Base-by-base conservation (phyloP, 371 early-diverging fungal genomes). In the Paraphysoderma sedebokerense region DNA sequence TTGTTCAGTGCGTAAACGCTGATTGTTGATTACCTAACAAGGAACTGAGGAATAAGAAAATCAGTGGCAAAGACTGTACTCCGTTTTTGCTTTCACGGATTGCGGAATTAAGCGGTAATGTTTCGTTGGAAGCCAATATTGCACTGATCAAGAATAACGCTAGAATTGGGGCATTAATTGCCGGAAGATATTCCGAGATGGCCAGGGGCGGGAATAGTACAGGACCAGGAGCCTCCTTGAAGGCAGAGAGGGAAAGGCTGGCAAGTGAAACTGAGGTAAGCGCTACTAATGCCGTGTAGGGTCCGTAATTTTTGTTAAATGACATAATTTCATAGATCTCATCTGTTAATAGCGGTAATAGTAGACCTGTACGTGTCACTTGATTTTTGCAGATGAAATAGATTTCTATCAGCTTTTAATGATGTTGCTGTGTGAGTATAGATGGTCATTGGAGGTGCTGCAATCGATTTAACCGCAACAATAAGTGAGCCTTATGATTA, bases 101-200 rank as follows among this genome's bases (percentile, higher is more conserved):
- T 11, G 67, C 71, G 13, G 79, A 82, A 47, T 47, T 89, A 13
- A 93, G 90, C 2, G 60, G 67, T 7, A 92, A 92, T 9, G 65
- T 71, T 42, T 86, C 88, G 13, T 62, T 92, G 39, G 60, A 62
- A 20, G 74, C 89, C n/a, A 90, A 93, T 58, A 83, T 92, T 55
- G 82, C 83, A 0, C 62, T 93, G 8, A 77, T 92, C 23, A 83
- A 85, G 59, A 88, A 92, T 58, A 92, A 92, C 60, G 95, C 91
- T 0, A 55, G 52, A 11, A 67, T 89, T 19, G 93, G 88, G 11
- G 75, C 76, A 34, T 63, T 67, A 44, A 82, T 93, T 47, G 88
- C 92, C 1, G 61, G 53, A 6, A 61, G 63, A 26, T 52, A 78
- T 22, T 63, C 72, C 0, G 33, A 33, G 1, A 35, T 70, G 44